Evolutionary conservation across 116 monocot genomes (phyloP).

Genomic region (Trichopus zeylanicus): DNA sequence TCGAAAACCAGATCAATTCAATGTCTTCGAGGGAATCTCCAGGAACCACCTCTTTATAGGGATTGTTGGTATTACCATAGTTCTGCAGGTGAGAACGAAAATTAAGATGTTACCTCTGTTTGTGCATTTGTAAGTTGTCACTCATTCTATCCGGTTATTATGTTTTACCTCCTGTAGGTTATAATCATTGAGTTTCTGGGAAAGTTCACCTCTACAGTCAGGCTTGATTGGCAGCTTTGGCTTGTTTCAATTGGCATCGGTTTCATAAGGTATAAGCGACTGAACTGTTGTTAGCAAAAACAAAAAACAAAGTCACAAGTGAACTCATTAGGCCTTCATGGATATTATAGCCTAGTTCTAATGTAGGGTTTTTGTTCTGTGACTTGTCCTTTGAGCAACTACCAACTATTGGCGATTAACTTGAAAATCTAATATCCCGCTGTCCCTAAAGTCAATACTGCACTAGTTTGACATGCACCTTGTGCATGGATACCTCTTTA

Average conservation of each 20-base stretch:
- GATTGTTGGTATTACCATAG: conserved; percentile 50
- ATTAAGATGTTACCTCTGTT: not conserved
- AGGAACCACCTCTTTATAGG: conserved; percentile 76
- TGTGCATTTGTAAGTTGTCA: not conserved
- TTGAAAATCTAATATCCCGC: too few species aligned
- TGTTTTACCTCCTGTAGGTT: conserved; percentile 20
- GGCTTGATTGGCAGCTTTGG: conserved; percentile 86
- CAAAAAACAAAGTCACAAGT: too few species aligned
- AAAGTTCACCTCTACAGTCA: conserved; percentile 82
- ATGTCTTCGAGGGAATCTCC: conserved; percentile 61
- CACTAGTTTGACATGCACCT: too few species aligned
- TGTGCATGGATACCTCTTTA: too few species aligned
- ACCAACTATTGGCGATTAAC: too few species aligned
- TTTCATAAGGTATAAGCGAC: conserved; percentile 42
- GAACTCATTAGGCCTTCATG: too few species aligned
- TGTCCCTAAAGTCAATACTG: too few species aligned
- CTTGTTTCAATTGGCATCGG: conserved; percentile 61
- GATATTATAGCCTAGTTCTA: too few species aligned
- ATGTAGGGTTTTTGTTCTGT: too few species aligned
- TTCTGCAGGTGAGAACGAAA: conserved; percentile 50
- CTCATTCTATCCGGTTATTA: not conserved
- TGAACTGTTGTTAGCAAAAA: too few species aligned
- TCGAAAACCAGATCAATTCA: conserved; percentile 77
- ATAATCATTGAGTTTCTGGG: conserved; percentile 95
- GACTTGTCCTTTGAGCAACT: too few species aligned